Evolutionary conservation across 1,284 basidiomycete species (phyloP), one percentile per base, ranked within the genome.

Genomic region (Lentinula novae-zelandiae): DNA sequence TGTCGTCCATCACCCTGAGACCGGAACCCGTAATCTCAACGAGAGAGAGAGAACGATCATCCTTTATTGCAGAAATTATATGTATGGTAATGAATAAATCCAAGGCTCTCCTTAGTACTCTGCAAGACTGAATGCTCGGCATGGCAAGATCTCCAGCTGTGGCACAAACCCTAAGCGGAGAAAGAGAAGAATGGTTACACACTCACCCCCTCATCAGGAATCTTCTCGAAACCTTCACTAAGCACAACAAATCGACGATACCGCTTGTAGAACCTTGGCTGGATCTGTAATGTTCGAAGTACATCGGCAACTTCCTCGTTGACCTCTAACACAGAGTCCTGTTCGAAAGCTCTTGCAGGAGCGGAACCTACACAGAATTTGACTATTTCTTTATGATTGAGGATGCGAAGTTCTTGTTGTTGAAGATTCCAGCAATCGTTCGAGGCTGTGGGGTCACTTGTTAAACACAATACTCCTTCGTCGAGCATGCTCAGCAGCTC

Each of bases 401-500:
- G 51, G 33, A 53, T 17, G 34, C 51, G 31, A 33, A 53, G 34
- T 2, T 31, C 39, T 36, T 27, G 12, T 20, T 56, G 39, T 10
- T 33, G 54, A 6, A 33, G 13, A 34, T 27, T 31, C 53, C 53
- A 54, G 27, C 42, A 3, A 2, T 13, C n/a, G n/a, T 38, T 39
- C 17, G 54, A 33, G 8, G 39, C 40, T 20, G 15, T 7, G 7
- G 17, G 51, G n/a, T 38, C 33, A 17, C 33, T 38, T 15, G 46
- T 46, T n/a, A 86, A 70, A 0, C 83, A 74, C 3, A 87, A 60
- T 31, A 78, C 71, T 20, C 38, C 36, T 8, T 38, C 36, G 4
- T 38, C 36, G 12, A 38, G 8, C 7, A 38, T 8, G 2, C 9
- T 12, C 7, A 38, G 6, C 12, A 38, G 12, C 12, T 38, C 36